Base-by-base conservation (phyloP, 192 early-diverging fungal genomes). In the Martensiomyces pterosporus region DNA sequence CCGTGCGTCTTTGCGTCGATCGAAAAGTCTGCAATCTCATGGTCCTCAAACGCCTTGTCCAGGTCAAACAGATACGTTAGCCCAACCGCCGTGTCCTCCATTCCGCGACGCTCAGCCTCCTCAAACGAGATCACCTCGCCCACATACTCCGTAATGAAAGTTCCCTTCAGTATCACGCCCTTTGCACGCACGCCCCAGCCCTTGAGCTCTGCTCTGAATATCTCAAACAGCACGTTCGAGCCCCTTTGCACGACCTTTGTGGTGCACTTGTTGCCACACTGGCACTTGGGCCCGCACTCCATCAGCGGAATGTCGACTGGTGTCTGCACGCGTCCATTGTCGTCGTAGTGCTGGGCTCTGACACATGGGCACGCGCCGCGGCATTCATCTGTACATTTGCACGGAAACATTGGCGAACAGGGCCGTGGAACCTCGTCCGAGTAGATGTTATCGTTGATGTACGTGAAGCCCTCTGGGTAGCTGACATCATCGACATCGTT, bases 101-200 rank as follows among this genome's bases (percentile, higher is more conserved):
- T 16, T 3, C 55, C 71, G 15, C 85, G 89, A 12, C 89, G 70
- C 52, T 91, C 62, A 47, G 93, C 96, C 48, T 87, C 85, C 13
- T 75, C 49, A 23, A 81, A 77, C 18, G 91, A 64, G 18, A 99
- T 85, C 9, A 99, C 85, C 64, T 99, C 97, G 29, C 97, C 97
- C 35, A 91, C 82, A 59, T 99, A 99, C 62, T 99, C 97, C 48
- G 91, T 89, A 22, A 99, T 82, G 74, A 99, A 98, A 12, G 81
- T 67, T 40, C 87, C 86, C 37, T 39, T 56, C 23, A 15, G 2
- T 8, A 63, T 27, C 14, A 14, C 9, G 12, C 43, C 49, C 32
- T 57, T 51, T 8, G 64, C 43, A 12, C 67, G 56, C 12, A 68
- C 75, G 38, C 75, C 75, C 68, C 69, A 77, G 46, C 75, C 75